These are phyloP conservation scores for Tetragonia tetragonoides DNA, from an alignment of 148 eudicot genomes.

Conservation along the genomic window DNA sequence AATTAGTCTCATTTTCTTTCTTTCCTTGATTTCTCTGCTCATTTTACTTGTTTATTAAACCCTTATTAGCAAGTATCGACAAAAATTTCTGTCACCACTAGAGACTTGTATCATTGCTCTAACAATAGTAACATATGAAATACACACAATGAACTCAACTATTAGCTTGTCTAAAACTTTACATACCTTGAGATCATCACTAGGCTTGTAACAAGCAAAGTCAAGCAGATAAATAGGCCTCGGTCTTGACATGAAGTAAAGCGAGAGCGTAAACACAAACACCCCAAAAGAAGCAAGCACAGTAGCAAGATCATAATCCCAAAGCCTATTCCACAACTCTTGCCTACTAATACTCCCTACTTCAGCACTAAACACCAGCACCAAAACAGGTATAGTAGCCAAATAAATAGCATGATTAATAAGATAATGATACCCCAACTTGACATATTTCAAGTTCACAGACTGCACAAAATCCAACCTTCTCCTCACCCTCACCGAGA, in stretches of 20 bases:
- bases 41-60: no score
- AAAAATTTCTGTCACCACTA: no score
- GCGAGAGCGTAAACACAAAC: conserved; percentile 60
- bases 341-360: conserved; percentile 65
- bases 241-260: conserved; percentile 74
- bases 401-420: conserved; percentile 74
- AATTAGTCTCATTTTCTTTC: no score
- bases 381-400: conserved; percentile 67
- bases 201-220: conserved; percentile 81
- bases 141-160: no score
- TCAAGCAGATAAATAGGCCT: conserved; percentile 74
- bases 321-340: conserved; percentile 64
- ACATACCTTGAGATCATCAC: conserved; percentile 74
- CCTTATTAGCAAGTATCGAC: no score
- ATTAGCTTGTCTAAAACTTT: no score
- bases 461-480: conserved; percentile 82
- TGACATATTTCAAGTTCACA: conserved; percentile 89
- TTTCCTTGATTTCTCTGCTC: no score
- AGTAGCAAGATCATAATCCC: conserved; percentile 74
- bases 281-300: conserved; percentile 67
- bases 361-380: conserved; percentile 67
- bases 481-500: conserved; percentile 81
- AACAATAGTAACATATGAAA: no score
- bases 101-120: no score
- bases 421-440: conserved; percentile 81